Evolutionary conservation across 2,329 filamentous ascomycete genomes (phyloP).

Genomic region (Stenocarpella maydis): DNA sequence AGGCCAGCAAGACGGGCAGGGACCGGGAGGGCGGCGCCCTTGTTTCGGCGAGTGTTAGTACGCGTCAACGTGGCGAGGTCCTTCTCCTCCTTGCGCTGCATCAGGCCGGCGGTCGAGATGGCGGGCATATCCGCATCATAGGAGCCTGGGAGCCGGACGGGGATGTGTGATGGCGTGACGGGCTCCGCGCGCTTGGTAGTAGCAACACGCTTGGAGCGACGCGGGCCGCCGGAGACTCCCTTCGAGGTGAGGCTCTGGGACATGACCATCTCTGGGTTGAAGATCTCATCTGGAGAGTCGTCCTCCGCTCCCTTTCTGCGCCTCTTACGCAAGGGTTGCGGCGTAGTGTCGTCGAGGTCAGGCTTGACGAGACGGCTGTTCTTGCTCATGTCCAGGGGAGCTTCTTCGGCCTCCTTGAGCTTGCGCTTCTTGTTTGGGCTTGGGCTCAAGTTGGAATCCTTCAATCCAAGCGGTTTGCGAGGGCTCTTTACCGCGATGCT

Average conservation of each 20-base stretch:
- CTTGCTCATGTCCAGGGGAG: constrained; percentile 31
- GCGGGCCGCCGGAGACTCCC: background rate
- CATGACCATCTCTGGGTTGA: constrained; percentile 39
- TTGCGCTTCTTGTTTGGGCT: constrained; percentile 51
- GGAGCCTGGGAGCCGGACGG: constrained; percentile 45
- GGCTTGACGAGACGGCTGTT: constrained; percentile 39
- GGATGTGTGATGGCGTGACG: constrained; percentile 44
- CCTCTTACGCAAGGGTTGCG: constrained; percentile 43
- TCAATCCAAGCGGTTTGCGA: constrained; percentile 45
- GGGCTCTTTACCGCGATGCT: constrained; percentile 32
- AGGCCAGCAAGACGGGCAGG: constrained; percentile 41
- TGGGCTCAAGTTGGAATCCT: constrained; percentile 48
- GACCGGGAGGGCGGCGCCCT: constrained; percentile 47
- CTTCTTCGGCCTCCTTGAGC: constrained; percentile 38
- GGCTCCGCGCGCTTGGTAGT: constrained; percentile 39
- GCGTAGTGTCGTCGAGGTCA: constrained; percentile 40
- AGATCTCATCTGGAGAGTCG: constrained; percentile 37
- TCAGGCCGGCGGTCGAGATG: constrained; percentile 34
- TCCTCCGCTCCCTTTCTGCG: constrained; percentile 42
- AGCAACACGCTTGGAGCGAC: constrained; percentile 32
- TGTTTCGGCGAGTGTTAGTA: constrained; percentile 56
- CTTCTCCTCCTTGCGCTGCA: constrained; percentile 49
- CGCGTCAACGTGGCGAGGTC: constrained; percentile 52
- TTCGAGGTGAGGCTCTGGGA: constrained; percentile 32
- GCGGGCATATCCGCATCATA: constrained; percentile 39